Evolutionary conservation across 306 rosid species (phyloP).

Genomic region (Alnus rubra): DNA sequence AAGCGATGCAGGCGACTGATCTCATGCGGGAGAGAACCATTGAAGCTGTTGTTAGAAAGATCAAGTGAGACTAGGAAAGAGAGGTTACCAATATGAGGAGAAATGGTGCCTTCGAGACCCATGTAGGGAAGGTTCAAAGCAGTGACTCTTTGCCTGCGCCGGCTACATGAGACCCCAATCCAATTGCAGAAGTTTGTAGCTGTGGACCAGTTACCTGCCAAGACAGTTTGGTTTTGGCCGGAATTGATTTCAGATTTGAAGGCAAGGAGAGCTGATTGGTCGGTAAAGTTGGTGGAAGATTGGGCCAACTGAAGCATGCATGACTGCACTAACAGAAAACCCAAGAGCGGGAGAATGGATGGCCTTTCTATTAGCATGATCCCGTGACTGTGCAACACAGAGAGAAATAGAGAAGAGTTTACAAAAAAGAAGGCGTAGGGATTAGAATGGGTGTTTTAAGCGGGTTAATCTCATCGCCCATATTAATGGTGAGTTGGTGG

Average conservation of each 20-base stretch:
- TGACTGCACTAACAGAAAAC: background rate
- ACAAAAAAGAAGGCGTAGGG: background rate
- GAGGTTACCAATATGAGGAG: constrained; percentile 7
- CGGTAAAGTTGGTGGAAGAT: background rate
- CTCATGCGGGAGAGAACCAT: background rate
- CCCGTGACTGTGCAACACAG: background rate
- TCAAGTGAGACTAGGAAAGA: background rate
- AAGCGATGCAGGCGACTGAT: background rate
- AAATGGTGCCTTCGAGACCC: background rate
- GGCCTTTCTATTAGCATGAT: background rate
- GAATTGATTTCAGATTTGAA: background rate
- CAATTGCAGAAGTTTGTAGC: background rate
- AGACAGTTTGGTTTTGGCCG: background rate
- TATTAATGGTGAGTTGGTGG: no score
- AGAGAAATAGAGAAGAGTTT: background rate
- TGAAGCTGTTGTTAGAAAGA: background rate
- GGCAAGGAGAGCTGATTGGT: background rate
- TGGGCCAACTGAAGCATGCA: background rate
- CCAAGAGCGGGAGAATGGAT: background rate
- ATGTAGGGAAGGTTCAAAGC: background rate
- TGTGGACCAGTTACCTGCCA: background rate
- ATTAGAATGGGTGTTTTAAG: background rate
- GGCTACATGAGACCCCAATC: background rate
- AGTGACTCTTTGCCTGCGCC: background rate
- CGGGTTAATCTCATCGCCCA: no score